Base-by-base conservation (phyloP, 257 asterid genomes). In the Fraxinus excelsior region DNA sequence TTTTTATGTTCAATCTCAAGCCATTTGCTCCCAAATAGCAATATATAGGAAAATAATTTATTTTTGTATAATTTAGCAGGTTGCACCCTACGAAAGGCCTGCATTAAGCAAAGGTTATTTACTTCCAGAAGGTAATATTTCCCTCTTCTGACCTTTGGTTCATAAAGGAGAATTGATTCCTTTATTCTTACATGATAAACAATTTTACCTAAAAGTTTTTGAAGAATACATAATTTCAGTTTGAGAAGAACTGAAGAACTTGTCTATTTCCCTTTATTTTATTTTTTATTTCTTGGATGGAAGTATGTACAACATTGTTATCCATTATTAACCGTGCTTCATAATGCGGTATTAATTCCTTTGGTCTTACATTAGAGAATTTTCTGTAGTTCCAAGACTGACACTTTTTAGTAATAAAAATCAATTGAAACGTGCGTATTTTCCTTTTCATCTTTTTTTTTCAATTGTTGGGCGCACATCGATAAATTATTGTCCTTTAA, bases 21-120 rank as follows among this genome's bases (percentile, higher is more conserved):
- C 2, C 7, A 4, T 23, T 8, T 60, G 10, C 14, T 23, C 6
- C 67, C 5, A 60, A 21, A 60, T 23, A 21, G 13, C 14, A 23
- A 60, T 23, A 60, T 14, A 60, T 60, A n/a, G 32, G 25, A 10
- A 60, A 9, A 60, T 7, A 73, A 32, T 32, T 58, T 73, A 70
- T 80, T 67, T 58, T 74, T 56, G 53, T 77, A 53, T 21, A 26
- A 37, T 58, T 26, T 77, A 77, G 88, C 85, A 93, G 98, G 95
- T 90, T 87, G 96, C 96, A 44, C 98, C 98, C 29, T 94, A 94
- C 82, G 96, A 94, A 87, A 90, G 96, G 81, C 98, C 97, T 75
- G 98, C 96, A 74, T 78, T 94, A 81, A 94, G 98, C 88, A 91
- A 94, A 86, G 97, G 98, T 10, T 94, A 88, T 80, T 80, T 94